Evolutionary conservation across 2,329 filamentous ascomycete genomes (phyloP).

Genomic region (Ambrosiella xylebori): DNA sequence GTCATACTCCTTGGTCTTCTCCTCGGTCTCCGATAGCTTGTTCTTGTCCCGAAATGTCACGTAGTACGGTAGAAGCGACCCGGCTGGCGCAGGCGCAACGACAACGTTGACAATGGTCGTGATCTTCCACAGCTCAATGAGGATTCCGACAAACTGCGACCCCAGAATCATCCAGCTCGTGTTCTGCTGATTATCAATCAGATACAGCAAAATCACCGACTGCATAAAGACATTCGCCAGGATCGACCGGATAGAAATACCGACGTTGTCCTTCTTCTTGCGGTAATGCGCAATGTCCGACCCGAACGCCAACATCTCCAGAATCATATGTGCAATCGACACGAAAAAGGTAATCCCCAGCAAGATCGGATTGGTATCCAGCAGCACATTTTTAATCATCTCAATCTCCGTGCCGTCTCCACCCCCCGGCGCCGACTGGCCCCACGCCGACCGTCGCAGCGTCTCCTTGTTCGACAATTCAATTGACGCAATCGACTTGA

Average conservation of each 20-base stretch:
- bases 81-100: constrained; percentile 49
- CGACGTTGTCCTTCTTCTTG: constrained; percentile 98
- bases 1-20: constrained; percentile 97
- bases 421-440: constrained; percentile 52
- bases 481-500: constrained; percentile 65
- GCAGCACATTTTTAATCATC: constrained; percentile 86
- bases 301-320: constrained; percentile 92
- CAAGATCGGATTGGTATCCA: constrained; percentile 87
- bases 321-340: constrained; percentile 78
- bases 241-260: constrained; percentile 89
- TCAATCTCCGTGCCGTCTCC: constrained; percentile 90
- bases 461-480: constrained; percentile 78
- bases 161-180: constrained; percentile 99
- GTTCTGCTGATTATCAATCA: constrained; percentile 92
- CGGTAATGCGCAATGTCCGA: constrained; percentile 96
- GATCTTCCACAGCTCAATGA: constrained; percentile 73
- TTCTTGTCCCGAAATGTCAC: constrained; percentile 92
- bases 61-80: constrained; percentile 59
- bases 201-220: constrained; percentile 82
- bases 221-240: constrained; percentile 98
- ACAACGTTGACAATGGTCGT: constrained; percentile 88
- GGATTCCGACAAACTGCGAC: constrained; percentile 66
- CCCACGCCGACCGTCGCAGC: constrained; percentile 59
- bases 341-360: constrained; percentile 71
- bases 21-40: constrained; percentile 81